phyloP scores from a whole-genome alignment of 129 eudicot species.

The Flaveria bidentis region DNA sequence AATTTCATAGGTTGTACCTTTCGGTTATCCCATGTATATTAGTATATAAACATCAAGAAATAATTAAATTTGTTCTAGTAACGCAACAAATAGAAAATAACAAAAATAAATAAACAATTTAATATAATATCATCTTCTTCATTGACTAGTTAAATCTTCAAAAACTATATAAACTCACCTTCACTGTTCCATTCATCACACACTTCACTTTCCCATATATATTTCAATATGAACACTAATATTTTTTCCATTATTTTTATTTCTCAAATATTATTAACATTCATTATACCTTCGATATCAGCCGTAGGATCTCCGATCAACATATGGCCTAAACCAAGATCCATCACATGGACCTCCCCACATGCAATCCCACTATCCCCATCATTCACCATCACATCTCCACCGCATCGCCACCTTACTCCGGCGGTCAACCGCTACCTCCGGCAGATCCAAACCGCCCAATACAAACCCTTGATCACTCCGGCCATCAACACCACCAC shows the following conservation, averaged over 20 bases:
- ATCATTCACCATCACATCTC: slow-evolving; percentile 56
- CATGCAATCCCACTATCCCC: slow-evolving; percentile 55
- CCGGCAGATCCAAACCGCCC: slow-evolving; percentile 47
- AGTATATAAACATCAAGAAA: neutral
- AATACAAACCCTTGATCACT: slow-evolving; percentile 52
- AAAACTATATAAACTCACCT: slow-evolving; percentile 33
- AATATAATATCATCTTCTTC: neutral
- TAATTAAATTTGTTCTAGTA: neutral
- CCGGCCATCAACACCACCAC: slow-evolving; percentile 48
- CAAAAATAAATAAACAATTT: neutral
- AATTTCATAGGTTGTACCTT: no score
- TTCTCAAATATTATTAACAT: neutral
- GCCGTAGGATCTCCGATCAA: slow-evolving; percentile 57
- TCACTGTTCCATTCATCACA: slow-evolving; percentile 20
- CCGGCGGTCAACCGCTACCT: slow-evolving; percentile 65
- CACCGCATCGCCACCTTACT: slow-evolving; percentile 52
- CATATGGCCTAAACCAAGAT: slow-evolving; percentile 86
- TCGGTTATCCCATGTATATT: neutral
- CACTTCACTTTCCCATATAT: neutral
- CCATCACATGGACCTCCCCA: slow-evolving; percentile 64
- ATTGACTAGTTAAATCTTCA: slow-evolving; percentile 20
- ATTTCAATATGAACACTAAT: slow-evolving; percentile 3
- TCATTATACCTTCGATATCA: slow-evolving; percentile 25
- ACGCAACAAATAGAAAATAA: slow-evolving; percentile 28
- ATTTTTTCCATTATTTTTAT: neutral